Evolutionary conservation across 148 eudicot genomes (phyloP), one percentile per base, ranked within the genome.

Genomic region (Diospyros lotus): DNA sequence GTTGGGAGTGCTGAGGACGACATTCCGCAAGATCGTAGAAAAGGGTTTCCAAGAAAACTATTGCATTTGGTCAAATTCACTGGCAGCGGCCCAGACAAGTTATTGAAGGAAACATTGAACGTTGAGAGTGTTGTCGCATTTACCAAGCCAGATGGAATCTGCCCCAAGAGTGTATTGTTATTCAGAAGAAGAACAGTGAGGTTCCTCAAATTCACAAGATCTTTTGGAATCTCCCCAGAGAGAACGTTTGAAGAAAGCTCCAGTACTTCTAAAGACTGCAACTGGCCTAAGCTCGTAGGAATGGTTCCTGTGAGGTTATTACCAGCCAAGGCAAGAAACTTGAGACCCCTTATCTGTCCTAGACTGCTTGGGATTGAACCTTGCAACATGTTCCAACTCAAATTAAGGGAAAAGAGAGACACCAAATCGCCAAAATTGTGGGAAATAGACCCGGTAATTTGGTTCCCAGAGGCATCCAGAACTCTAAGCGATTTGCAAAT

Each of bases 91-190:
- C 86, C 86, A 43, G 85, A 82, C 17, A 87, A 71, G 76, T 86
- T 75, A 76, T 86, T 86, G 80, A 79, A 86, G 2, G 89, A 86
- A 40, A 78, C 83, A 46, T 86, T 84, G 68, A 84, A 84, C 28
- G 50, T 58, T 52, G 80, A 65, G 7, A 87, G 75, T 1, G 81
- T 76, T 11, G 87, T 73, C 69, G 76, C 65, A 15, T 78, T 84
- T 13, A 74, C 81, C 78, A 86, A 75, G n/a, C 73, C 82, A 13
- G 81, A 43, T 14, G 89, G 89, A 5, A 86, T 69, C 61, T 64
- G 72, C 53, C 89, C 89, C 0, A 83, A 79, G 18, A 86, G 72
- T 40, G 75, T 82, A 72, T 86, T 86, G 77, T 84, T 77, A 78
- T 82, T 77, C 64, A 86, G 84, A 6, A 80, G 75, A 55, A 86